Evolutionary conservation across 2,329 filamentous ascomycete species (phyloP).

Genomic region (Venturia pyrina): DNA sequence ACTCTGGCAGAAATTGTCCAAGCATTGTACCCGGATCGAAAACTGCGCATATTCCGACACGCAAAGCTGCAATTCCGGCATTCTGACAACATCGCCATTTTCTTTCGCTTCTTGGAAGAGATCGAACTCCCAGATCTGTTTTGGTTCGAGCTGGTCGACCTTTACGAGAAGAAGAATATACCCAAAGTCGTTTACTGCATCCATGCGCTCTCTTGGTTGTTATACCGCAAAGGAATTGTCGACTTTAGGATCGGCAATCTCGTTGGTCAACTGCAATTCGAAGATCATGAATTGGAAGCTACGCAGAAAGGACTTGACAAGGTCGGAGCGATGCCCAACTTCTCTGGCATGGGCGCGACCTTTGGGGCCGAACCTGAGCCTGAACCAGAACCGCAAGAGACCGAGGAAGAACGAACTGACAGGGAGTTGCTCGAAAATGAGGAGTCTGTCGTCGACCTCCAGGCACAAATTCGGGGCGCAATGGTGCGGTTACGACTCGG

Average conservation of each 20-base stretch:
- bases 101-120: conserved; percentile 88
- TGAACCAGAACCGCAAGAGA: conserved; percentile 62
- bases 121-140: conserved; percentile 91
- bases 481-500: conserved; percentile 67
- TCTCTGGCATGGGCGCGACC: conserved; percentile 92
- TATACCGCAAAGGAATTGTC: conserved; percentile 89
- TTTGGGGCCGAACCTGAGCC: conserved; percentile 83
- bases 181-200: conserved; percentile 99
- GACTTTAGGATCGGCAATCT: conserved; percentile 95
- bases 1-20: conserved; percentile 92
- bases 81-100: conserved; percentile 94
- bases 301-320: conserved; percentile 97
- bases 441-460: conserved; percentile 62
- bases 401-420: conserved; percentile 79
- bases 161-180: conserved; percentile 99
- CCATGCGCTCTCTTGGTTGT: conserved; percentile 92
- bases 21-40: conserved; percentile 67
- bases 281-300: conserved; percentile 92
- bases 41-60: conserved; percentile 74
- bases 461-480: conserved; percentile 77
- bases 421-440: conserved; percentile 74
- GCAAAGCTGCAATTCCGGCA: conserved; percentile 84
- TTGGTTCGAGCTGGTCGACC: conserved; percentile 89
- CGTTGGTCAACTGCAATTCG: conserved; percentile 92
- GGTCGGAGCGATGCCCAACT: conserved; percentile 93